Percentiles rank a stretch among this genome's conserved stretches.
These are phyloP conservation scores for Dactylonectria macrodidyma DNA, from an alignment of 2,329 filamentous ascomycete species.

Conservation along the genomic window DNA sequence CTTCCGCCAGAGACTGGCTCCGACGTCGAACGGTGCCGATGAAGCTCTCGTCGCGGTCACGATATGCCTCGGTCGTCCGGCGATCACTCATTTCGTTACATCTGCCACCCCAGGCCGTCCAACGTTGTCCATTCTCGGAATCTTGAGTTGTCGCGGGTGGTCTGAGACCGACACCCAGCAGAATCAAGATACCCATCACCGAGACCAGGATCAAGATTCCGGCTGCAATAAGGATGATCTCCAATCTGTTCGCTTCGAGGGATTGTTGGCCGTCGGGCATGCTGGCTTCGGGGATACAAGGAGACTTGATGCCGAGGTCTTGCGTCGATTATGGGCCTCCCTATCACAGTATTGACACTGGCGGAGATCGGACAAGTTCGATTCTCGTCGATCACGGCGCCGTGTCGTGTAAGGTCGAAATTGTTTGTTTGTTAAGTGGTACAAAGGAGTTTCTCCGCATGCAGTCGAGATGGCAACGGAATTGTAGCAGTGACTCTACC, in stretches of 20 bases:
- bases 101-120: constrained; percentile 37
- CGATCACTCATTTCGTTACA: constrained; percentile 33
- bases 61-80: constrained; percentile 26
- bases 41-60: constrained; percentile 41
- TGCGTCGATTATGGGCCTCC: background rate
- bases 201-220: constrained; percentile 52
- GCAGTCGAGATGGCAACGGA: constrained; percentile 3
- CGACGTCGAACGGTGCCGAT: constrained; percentile 45
- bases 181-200: constrained; percentile 51
- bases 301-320: background rate
- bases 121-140: constrained; percentile 37
- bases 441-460: constrained; percentile 30
- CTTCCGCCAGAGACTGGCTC: constrained; percentile 45
- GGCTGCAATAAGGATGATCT: constrained; percentile 53
- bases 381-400: background rate
- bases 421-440: constrained; percentile 23
- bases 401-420: background rate
- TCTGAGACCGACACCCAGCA: constrained; percentile 46
- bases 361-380: too few relatives aligned
- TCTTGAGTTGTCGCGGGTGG: constrained; percentile 28
- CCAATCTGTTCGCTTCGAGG: constrained; percentile 49
- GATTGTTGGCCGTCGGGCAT: constrained; percentile 46
- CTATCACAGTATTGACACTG: background rate
- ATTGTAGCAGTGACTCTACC: constrained; percentile 2
- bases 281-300: constrained; percentile 12